Percentiles rank a stretch among this genome's conserved stretches.
Evolutionary conservation across 2,329 filamentous ascomycete genomes (phyloP).

Genomic region (Monosporascus sp.): DNA sequence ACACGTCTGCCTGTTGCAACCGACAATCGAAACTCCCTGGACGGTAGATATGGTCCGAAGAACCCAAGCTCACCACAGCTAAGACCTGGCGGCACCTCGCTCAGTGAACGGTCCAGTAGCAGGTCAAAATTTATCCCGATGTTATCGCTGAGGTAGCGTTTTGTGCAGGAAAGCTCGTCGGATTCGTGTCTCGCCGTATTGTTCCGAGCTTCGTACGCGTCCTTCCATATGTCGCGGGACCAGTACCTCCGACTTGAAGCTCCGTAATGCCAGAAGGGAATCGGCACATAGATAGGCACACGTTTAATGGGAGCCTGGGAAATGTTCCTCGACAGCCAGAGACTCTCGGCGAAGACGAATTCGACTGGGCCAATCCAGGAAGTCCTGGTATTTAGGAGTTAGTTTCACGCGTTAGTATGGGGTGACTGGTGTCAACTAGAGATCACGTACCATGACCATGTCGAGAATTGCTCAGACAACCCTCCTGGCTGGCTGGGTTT

Average conservation of each 20-base stretch:
- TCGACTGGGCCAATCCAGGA: constrained; percentile 8
- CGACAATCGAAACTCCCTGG: background rate
- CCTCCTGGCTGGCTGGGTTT: background rate
- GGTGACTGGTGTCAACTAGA: background rate
- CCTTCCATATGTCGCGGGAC: constrained; percentile 2
- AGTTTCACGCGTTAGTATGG: background rate
- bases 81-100: background rate
- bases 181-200: background rate
- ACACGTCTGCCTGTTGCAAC: background rate
- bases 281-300: constrained; percentile 5
- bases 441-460: background rate
- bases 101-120: background rate
- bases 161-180: background rate
- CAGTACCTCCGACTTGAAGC: background rate
- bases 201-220: background rate
- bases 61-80: background rate
- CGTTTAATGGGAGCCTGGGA: constrained; percentile 5
- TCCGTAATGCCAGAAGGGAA: constrained; percentile 6
- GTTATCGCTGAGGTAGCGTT: background rate
- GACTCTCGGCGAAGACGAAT: constrained; percentile 9
- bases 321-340: constrained; percentile 10
- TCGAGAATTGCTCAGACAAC: background rate
- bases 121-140: background rate
- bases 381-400: background rate
- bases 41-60: background rate